Evolutionary conservation across 306 rosid genomes (phyloP).

Genomic region (Macrotyloma uniflorum): DNA sequence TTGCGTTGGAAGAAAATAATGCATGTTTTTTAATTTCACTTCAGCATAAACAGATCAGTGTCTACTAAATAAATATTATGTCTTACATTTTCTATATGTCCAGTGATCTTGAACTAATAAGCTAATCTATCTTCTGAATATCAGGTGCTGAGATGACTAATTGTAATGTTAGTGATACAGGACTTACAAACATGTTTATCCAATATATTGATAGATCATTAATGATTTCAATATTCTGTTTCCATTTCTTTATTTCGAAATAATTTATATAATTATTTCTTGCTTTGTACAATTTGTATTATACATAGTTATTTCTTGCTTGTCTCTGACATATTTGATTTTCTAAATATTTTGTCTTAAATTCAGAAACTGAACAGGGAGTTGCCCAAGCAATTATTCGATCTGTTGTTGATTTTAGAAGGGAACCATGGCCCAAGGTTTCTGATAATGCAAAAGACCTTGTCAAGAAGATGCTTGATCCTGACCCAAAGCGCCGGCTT

Average conservation of each 20-base stretch:
- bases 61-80: neutral
- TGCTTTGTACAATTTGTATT: neutral
- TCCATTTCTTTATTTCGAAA: neutral
- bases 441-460: slow-evolving; percentile 95
- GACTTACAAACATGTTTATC: neutral
- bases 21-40: neutral
- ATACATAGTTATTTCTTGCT: neutral
- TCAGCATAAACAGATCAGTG: neutral
- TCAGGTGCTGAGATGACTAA: neutral
- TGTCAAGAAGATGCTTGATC: slow-evolving; percentile 93
- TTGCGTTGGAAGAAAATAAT: slow-evolving; percentile 14
- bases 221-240: neutral
- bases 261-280: neutral
- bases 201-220: neutral
- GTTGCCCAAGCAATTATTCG: slow-evolving; percentile 93
- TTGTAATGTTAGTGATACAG: neutral
- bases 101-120: neutral
- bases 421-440: slow-evolving; percentile 97
- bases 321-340: slow-evolving; percentile 19
- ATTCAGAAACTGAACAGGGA: slow-evolving; percentile 95
- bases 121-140: neutral
- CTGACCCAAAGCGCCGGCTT: slow-evolving; percentile 76
- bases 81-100: neutral
- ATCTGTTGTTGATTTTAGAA: slow-evolving; percentile 85
- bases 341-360: slow-evolving; percentile 24